Conservation (phyloP, 306 rosid species). For the Ochetophila trinervis region DNA sequence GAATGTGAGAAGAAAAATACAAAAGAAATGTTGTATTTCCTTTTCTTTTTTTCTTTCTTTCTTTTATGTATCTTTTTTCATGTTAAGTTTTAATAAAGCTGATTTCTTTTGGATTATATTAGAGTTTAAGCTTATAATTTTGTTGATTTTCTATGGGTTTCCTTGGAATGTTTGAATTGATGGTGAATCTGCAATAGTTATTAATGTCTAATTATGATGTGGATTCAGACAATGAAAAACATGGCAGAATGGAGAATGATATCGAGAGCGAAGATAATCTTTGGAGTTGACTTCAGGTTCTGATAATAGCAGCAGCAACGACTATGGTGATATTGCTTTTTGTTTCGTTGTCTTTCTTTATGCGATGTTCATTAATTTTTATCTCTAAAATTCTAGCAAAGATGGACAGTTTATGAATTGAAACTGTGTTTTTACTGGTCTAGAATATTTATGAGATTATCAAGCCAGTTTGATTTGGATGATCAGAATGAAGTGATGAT, state of each 20-base stretch:
- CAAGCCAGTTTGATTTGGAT: conserved; percentile 38
- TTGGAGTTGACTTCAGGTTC: conserved; percentile 12
- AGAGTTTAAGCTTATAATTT: too few relatives aligned
- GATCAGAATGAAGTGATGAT: conserved; percentile 46
- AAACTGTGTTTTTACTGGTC: too few relatives aligned
- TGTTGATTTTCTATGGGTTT: background rate
- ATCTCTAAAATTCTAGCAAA: too few relatives aligned
- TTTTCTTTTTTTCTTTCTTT: too few relatives aligned
- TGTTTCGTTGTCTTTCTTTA: background rate
- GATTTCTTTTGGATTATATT: too few relatives aligned
- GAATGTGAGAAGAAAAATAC: too few relatives aligned
- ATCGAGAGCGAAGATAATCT: background rate
- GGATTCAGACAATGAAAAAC: conserved; percentile 6
- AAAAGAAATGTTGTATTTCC: too few relatives aligned
- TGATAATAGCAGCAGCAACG: conserved; percentile 1
- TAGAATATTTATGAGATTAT: background rate
- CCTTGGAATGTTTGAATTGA: background rate
- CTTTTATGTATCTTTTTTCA: too few relatives aligned
- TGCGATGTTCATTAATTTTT: background rate
- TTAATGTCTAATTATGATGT: background rate
- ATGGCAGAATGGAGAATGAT: background rate
- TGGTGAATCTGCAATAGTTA: background rate
- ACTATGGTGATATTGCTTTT: conserved; percentile 12
- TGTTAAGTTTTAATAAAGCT: too few relatives aligned
- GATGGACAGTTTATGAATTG: too few relatives aligned